Percentiles rank a stretch among this genome's conserved stretches.
phyloP scores from a whole-genome alignment of 208 protist species.

The Leishmania tropica region DNA sequence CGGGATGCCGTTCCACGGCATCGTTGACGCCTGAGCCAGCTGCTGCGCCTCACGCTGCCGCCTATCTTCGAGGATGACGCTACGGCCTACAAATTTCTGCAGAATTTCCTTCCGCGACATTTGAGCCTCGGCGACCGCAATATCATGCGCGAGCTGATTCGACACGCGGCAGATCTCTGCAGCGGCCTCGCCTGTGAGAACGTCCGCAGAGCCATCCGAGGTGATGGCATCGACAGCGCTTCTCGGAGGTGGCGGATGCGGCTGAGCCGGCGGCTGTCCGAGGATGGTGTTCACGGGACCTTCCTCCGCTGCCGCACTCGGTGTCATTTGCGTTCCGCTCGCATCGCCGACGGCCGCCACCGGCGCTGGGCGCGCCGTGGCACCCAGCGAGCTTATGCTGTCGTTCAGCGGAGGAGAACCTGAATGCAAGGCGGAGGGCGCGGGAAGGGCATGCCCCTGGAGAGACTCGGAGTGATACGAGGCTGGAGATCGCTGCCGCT shows the following conservation, averaged over 20 bases:
- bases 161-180: conserved; percentile 18
- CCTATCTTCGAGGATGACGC: conserved; percentile 52
- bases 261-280: not conserved
- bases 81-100: conserved; percentile 64
- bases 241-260: not conserved
- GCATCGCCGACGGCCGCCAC: not conserved
- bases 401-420: not conserved
- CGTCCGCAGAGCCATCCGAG: not conserved
- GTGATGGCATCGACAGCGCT: not conserved
- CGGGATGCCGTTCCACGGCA: conserved; percentile 5
- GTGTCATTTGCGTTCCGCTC: not conserved
- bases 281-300: not conserved
- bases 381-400: not conserved
- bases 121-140: conserved; percentile 5
- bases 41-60: conserved; percentile 39
- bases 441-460: not conserved
- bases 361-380: conserved; percentile 2
- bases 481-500: not conserved
- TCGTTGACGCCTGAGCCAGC: conserved; percentile 6
- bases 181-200: not conserved
- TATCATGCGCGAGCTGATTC: conserved; percentile 16
- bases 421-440: not conserved
- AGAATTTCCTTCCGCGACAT: conserved; percentile 22
- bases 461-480: not conserved
- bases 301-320: not conserved